phyloP scores from a whole-genome alignment of 2,329 filamentous ascomycete species.

The Fusarium tupiense region DNA sequence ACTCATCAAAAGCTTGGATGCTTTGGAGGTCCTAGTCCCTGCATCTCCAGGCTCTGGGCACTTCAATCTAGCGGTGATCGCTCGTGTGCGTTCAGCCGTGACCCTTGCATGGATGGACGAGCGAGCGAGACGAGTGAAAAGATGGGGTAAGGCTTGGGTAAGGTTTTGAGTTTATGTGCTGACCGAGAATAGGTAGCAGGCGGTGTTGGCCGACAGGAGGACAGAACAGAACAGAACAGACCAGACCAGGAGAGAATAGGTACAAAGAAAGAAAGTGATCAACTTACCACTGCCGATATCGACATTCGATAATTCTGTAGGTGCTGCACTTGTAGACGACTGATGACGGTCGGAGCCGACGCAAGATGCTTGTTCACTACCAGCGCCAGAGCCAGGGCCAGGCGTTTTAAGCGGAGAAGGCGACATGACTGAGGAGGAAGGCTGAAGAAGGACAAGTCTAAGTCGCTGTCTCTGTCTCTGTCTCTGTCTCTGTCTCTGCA shows the following conservation, averaged over 20 bases:
- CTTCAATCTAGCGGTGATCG: constrained; percentile 35
- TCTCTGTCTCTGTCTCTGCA: not conserved
- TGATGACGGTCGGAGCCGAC: constrained; percentile 33
- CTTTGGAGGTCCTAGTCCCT: constrained; percentile 27
- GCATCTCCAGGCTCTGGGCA: constrained; percentile 29
- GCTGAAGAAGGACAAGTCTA: not conserved
- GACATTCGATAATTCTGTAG: constrained; percentile 3
- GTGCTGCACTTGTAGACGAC: not conserved
- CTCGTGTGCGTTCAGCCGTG: constrained; percentile 25
- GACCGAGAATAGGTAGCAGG: not conserved
- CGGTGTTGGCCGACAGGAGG: constrained; percentile 1
- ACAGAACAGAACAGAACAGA: not conserved
- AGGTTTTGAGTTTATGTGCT: not conserved
- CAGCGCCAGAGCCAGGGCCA: not conserved
- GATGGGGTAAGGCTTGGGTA: not conserved
- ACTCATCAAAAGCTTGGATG: constrained; percentile 31
- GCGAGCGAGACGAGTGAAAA: not conserved
- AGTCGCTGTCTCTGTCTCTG: not conserved
- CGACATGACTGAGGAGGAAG: constrained; percentile 18
- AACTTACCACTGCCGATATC: constrained; percentile 2
- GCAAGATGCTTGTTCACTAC: constrained; percentile 8
- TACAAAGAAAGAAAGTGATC: not conserved
- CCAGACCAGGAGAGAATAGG: not conserved
- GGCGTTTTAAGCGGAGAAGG: constrained; percentile 10
- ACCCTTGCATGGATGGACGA: constrained; percentile 21